These are phyloP conservation scores for Corchorus olitorius DNA, from an alignment of 345 rosid genomes.

Conservation along the genomic window DNA sequence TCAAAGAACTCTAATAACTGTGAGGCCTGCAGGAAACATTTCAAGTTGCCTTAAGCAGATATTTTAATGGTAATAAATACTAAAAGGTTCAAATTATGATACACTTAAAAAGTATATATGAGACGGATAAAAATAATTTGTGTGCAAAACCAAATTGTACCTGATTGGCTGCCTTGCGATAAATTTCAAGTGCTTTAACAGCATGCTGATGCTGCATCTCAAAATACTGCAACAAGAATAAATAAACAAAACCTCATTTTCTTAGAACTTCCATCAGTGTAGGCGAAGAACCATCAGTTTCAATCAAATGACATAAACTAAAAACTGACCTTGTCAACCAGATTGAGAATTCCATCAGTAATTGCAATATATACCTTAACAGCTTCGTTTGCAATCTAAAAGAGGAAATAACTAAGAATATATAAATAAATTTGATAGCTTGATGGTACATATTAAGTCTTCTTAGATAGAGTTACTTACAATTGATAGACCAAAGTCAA, in stretches of 20 bases:
- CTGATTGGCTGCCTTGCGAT: slow-evolving; percentile 34
- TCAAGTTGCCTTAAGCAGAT: neutral
- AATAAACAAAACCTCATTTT: neutral
- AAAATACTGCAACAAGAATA: slow-evolving; percentile 31
- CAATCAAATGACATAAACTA: neutral
- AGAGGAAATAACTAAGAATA: neutral
- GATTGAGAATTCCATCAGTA: slow-evolving; percentile 36
- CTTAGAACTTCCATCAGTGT: neutral
- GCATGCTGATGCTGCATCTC: slow-evolving; percentile 41
- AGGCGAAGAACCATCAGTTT: slow-evolving; percentile 1
- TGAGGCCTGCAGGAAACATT: slow-evolving; percentile 32
- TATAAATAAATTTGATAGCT: neutral
- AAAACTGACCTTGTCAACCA: slow-evolving; percentile 41
- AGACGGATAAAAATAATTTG: neutral
- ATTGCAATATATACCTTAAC: slow-evolving; percentile 36
- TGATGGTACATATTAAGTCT: neutral
- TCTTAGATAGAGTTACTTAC: slow-evolving; percentile 27
- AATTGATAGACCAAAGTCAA: slow-evolving; percentile 39
- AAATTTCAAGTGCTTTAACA: slow-evolving; percentile 40
- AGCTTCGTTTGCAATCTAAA: slow-evolving; percentile 41
- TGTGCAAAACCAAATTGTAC: slow-evolving; percentile 13
- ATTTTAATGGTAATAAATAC: neutral
- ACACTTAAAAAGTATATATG: neutral
- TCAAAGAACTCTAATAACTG: slow-evolving; percentile 38
- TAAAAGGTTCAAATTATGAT: neutral